Conservation (phyloP, 2,329 filamentous ascomycete species). For the Claviceps paspali region DNA sequence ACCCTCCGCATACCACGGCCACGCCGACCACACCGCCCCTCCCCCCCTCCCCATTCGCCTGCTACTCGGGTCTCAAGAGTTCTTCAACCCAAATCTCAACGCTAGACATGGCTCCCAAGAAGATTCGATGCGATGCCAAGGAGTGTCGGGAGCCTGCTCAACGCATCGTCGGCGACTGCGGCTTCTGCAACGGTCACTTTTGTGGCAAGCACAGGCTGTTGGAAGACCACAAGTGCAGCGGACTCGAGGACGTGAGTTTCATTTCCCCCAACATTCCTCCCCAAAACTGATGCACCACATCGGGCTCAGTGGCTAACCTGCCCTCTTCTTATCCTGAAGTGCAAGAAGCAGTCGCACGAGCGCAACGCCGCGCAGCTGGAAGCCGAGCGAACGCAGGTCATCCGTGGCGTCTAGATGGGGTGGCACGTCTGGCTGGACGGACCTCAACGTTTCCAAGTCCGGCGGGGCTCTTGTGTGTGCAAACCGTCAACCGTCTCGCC, state of each 20-base stretch:
- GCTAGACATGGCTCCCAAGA: constrained; percentile 60
- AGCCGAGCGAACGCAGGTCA: constrained; percentile 81
- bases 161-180: constrained; percentile 90
- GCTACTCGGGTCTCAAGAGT: no score
- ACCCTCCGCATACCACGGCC: no score
- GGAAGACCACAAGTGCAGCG: constrained; percentile 86
- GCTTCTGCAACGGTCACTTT: constrained; percentile 86
- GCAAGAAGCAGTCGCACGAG: constrained; percentile 93
- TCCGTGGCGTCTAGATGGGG: constrained; percentile 61
- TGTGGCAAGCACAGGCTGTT: constrained; percentile 89
- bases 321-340: constrained; percentile 28
- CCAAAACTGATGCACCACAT: not conserved
- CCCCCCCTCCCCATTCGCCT: no score
- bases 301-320: not conserved
- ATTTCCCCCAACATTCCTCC: not conserved
- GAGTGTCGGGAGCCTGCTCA: constrained; percentile 79
- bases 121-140: constrained; percentile 75
- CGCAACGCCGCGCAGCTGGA: constrained; percentile 87
- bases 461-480: not conserved
- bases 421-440: no score
- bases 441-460: constrained; percentile 1
- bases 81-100: no score
- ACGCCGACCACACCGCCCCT: not conserved
- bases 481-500: not conserved
- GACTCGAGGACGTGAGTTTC: constrained; percentile 65